Base-by-base conservation (phyloP, 257 asterid species). In the Penstemon newberryi region DNA sequence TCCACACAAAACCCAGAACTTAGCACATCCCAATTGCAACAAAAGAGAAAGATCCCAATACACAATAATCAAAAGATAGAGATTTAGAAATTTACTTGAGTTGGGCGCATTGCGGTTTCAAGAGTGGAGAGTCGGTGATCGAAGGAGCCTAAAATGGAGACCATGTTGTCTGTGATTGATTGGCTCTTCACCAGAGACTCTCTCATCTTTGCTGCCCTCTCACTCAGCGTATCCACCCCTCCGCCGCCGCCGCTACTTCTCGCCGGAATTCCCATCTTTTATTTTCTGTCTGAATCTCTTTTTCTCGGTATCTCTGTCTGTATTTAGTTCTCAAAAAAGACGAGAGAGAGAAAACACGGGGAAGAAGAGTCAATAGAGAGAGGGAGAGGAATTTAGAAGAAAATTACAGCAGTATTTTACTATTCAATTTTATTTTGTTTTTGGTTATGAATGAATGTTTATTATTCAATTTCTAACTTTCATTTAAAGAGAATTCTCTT, bases 71-170 rank as follows among this genome's bases (percentile, higher is more conserved):
- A 9, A 1, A 13, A 13, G 8, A 51, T 10, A 71, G 40, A 19
- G 0, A 37, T 1, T 8, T 3, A 65, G 41, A 64, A 38, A 4
- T 4, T 11, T 73, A 82, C 93, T 74, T 86, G 93, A 6, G 93
- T 86, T 6, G 93, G 93, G 45, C 93, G 84, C 93, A 86, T 86
- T 75, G 93, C 93, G 72, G 86, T 82, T 74, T 86, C 90, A 15
- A 86, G 88, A 40, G 90, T 80, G 36, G 93, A 86, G 66, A 86
- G 90, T 15, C 93, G 89, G 67, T 86, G 90, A 70, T 86, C 93
- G 69, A 86, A 86, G 39, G 93, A 86, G 18, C 93, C 93, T 59
- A 86, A 73, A 78, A 86, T 86, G 56, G 89, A 74, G 64, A 84
- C 90, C 90, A 84, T 86, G 6, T 78, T 86, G 71, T 84, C 90